phyloP scores from a whole-genome alignment of 2,329 filamentous ascomycete genomes.

The Zymoseptoria tritici region DNA sequence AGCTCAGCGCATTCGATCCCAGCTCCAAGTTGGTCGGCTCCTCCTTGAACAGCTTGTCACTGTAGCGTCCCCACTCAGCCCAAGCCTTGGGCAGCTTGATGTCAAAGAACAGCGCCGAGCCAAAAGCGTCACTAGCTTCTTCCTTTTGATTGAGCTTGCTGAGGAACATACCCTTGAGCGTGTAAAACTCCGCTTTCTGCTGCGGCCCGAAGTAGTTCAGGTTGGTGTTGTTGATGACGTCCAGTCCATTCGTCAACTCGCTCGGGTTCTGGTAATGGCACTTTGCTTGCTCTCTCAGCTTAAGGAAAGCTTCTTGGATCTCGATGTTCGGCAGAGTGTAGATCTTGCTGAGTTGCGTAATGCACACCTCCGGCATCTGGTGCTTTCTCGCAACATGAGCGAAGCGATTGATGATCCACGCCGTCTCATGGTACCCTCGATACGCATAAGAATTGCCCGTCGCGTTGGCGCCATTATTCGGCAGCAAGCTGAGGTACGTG shows the following conservation, averaged over 20 bases:
- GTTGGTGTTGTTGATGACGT: constrained; percentile 99
- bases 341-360: constrained; percentile 91
- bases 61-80: constrained; percentile 99
- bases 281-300: constrained; percentile 95
- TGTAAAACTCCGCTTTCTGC: constrained; percentile 99
- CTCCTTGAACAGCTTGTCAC: constrained; percentile 91
- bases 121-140: constrained; percentile 89
- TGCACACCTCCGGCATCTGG: constrained; percentile 92
- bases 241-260: constrained; percentile 83
- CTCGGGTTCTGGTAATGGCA: constrained; percentile 96
- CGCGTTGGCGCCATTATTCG: constrained; percentile 66
- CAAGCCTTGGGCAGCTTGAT: constrained; percentile 93
- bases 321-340: constrained; percentile 99
- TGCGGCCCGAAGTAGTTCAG: constrained; percentile 94
- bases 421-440: constrained; percentile 94
- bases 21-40: constrained; percentile 73
- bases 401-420: constrained; percentile 99
- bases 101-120: constrained; percentile 91
- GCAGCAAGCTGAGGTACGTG: constrained; percentile 80
- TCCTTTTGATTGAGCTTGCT: constrained; percentile 86
- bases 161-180: constrained; percentile 97
- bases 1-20: constrained; percentile 87
- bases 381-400: constrained; percentile 97
- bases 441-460: constrained; percentile 93
- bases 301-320: constrained; percentile 97